Base-by-base conservation (phyloP, 1,284 basidiomycete genomes). In the Amylostereum chailletii region DNA sequence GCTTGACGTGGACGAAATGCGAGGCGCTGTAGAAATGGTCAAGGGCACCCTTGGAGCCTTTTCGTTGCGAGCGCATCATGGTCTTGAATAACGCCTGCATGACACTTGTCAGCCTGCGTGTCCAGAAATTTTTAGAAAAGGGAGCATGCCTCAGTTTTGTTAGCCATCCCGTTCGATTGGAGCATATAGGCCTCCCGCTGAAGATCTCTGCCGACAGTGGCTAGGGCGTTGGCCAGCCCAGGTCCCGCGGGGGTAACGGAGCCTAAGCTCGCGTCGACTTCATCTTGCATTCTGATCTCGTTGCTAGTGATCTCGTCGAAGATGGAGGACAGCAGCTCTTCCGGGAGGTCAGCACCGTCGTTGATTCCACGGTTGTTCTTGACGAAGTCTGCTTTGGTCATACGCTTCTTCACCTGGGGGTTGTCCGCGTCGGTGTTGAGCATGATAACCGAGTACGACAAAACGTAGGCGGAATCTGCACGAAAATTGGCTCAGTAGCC, bases 281-380 rank as follows among this genome's bases (percentile, higher is more conserved):
- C 94, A 60, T 97, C 94, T 70, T 96, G 96, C 94, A 98, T 96
- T 58, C 90, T 79, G 60, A 98, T 97, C 67, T 98, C 94, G 60
- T 96, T 93, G 42, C 67, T 75, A 47, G 83, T 78, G 57, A 98
- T 97, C 44, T 95, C 90, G 58, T 97, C 91, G 64, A 80, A 98
- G 53, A 96, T 88, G 31, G 69, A 70, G 4, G 71, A 74, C 36
- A 97, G 65, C 43, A 88, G 71, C 29, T 94, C 90, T 59, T 95
- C 92, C 0, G 93, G 90, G 44, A 98, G 77, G 65, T 94, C 86
- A 42, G 76, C 73, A 47, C 81, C 81, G 60, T 97, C 93, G 62
- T 98, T 96, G 68, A 98, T 97, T 7, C 92, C 92, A 38, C 90
- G 79, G 62, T 95, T 97, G 67, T 96, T 97, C 67, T 86, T 89